Evolutionary conservation across 1,139 yeast genomes (phyloP).

Genomic region (Debaryomyces coudertii): DNA sequence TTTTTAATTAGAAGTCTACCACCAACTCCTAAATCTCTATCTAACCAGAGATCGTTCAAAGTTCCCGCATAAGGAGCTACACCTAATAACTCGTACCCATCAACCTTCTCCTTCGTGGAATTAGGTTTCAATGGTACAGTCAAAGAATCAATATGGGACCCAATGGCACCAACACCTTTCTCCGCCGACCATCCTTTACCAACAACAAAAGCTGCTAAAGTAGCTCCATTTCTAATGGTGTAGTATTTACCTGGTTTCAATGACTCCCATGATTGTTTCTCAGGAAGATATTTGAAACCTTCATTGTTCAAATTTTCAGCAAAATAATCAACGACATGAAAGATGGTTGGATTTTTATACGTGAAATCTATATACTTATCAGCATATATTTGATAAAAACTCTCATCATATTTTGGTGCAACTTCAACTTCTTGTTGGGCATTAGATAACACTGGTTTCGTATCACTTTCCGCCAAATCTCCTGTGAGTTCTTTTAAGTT

Average conservation of each 20-base stretch:
- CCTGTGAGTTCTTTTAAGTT: slow-evolving; percentile 2
- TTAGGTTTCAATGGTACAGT: slow-evolving; percentile 61
- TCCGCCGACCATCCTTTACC: slow-evolving; percentile 60
- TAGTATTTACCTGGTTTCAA: slow-evolving; percentile 51
- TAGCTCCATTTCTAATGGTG: slow-evolving; percentile 59
- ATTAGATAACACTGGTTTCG: not conserved
- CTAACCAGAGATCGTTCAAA: slow-evolving; percentile 59
- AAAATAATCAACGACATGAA: slow-evolving; percentile 56
- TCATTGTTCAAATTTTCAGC: slow-evolving; percentile 42
- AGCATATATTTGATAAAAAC: slow-evolving; percentile 43
- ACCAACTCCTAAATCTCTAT: slow-evolving; percentile 69
- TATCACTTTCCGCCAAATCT: not conserved
- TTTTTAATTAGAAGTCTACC: slow-evolving; percentile 57
- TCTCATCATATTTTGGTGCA: slow-evolving; percentile 18
- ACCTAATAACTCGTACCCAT: slow-evolving; percentile 64
- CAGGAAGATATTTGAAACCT: slow-evolving; percentile 59
- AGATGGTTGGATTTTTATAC: slow-evolving; percentile 61
- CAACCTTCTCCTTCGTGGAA: slow-evolving; percentile 48
- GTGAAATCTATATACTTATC: slow-evolving; percentile 61
- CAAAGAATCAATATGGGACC: slow-evolving; percentile 63
- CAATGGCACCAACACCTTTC: slow-evolving; percentile 61
- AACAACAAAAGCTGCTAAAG: slow-evolving; percentile 58
- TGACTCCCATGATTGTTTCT: slow-evolving; percentile 49
- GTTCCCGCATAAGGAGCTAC: slow-evolving; percentile 72
- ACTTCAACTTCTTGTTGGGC: not conserved